These are phyloP conservation scores for Closterium sp. DNA, from an alignment of 139 green algal species.

Conservation along the genomic window DNA sequence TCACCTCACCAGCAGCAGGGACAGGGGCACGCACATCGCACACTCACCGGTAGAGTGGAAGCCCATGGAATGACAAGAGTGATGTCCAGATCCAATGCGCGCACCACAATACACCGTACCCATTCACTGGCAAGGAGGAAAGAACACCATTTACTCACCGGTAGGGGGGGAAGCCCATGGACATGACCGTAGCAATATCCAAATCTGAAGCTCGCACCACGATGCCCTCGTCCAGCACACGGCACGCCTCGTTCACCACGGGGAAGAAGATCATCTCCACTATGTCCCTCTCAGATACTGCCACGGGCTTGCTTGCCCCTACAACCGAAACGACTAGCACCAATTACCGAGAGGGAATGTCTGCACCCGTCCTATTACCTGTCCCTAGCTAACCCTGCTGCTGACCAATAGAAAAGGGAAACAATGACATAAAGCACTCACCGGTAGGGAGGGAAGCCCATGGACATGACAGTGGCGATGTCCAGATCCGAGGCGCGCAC, in stretches of 20 bases:
- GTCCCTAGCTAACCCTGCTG: no score
- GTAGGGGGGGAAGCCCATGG: constrained; percentile 60
- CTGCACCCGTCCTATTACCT: no score
- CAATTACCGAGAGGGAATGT: no score
- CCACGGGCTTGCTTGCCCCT: constrained; percentile 63
- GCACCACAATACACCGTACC: constrained; percentile 79
- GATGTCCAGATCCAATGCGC: constrained; percentile 92
- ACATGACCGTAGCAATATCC: constrained; percentile 93
- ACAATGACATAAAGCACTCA: not conserved
- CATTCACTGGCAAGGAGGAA: no score
- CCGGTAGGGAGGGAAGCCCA: constrained; percentile 93
- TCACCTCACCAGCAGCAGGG: no score
- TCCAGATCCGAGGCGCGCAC: constrained; percentile 95
- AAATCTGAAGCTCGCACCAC: constrained; percentile 95
- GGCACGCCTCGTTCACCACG: constrained; percentile 83
- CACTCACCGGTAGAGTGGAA: constrained; percentile 77
- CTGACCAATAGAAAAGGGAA: no score
- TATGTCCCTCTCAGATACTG: constrained; percentile 76
- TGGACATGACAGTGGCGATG: constrained; percentile 91
- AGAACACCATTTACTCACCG: no score
- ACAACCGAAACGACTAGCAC: no score
- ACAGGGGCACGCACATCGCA: no score
- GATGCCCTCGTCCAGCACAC: constrained; percentile 76
- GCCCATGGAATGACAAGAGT: constrained; percentile 95
- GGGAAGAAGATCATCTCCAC: constrained; percentile 99